phyloP scores from a whole-genome alignment of 495 filamentous ascomycete species.

The Neurospora sp. region DNA sequence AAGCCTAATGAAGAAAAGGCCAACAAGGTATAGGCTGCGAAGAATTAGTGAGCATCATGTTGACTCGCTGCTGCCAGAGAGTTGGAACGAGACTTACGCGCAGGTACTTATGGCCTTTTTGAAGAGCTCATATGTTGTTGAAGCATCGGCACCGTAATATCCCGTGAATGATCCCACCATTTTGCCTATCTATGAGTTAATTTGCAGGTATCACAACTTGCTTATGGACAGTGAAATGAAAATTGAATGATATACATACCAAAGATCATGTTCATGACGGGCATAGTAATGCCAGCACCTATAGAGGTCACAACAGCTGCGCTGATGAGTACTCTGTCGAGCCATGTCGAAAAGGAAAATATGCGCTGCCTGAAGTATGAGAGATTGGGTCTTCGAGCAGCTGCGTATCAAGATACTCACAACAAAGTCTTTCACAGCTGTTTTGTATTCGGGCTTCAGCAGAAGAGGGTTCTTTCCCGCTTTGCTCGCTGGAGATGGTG shows the following conservation, averaged over 20 bases:
- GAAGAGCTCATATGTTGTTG: conserved; percentile 18
- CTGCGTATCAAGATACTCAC: conserved; percentile 7
- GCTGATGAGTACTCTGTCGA: conserved; percentile 29
- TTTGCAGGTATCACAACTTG: background rate
- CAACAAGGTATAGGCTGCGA: conserved; percentile 45
- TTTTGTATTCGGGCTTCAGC: conserved; percentile 16
- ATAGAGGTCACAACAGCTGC: conserved; percentile 35
- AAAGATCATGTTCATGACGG: conserved; percentile 39
- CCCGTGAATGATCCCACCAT: conserved; percentile 29
- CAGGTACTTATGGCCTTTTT: conserved; percentile 18
- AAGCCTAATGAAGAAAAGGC: conserved; percentile 53
- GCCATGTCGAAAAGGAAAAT: conserved; percentile 38
- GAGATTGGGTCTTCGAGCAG: background rate
- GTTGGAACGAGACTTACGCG: conserved; percentile 13
- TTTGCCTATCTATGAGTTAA: conserved; percentile 23
- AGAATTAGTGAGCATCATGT: background rate
- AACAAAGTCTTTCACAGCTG: conserved; percentile 24
- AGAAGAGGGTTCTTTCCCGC: conserved; percentile 11
- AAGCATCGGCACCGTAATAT: conserved; percentile 13
- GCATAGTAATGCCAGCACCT: conserved; percentile 40
- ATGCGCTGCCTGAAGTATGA: conserved; percentile 28
- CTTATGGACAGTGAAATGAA: background rate
- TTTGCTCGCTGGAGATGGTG: background rate
- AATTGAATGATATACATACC: conserved; percentile 19
- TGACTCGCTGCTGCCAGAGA: background rate